phyloP scores from a whole-genome alignment of 2,329 filamentous ascomycete species.

The Colletotrichum graminicola region DNA sequence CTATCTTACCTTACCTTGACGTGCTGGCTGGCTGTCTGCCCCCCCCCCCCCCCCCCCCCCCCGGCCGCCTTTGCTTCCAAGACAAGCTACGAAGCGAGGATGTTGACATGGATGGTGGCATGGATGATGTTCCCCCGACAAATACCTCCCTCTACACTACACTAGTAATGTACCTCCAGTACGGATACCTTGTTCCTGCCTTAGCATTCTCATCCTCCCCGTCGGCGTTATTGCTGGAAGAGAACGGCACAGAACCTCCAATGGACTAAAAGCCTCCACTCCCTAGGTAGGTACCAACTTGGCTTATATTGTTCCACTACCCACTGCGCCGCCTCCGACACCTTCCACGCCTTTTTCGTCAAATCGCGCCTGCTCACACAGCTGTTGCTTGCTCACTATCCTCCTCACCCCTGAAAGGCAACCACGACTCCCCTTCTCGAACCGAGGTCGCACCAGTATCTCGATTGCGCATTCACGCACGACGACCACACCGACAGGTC shows the following conservation, averaged over 20 bases:
- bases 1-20: background rate
- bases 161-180: conserved; percentile 6
- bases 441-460: background rate
- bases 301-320: conserved; percentile 39
- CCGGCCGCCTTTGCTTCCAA: conserved; percentile 1
- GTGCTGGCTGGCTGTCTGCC: background rate
- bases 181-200: conserved; percentile 27
- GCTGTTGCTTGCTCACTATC: conserved; percentile 12
- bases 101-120: background rate
- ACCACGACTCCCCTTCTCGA: background rate
- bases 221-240: conserved; percentile 28
- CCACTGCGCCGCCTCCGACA: conserved; percentile 16
- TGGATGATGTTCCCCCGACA: background rate
- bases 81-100: background rate
- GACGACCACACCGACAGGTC: background rate
- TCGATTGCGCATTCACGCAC: background rate
- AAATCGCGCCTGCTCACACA: conserved; percentile 18
- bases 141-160: conserved; percentile 1
- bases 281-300: conserved; percentile 16
- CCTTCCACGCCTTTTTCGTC: conserved; percentile 20
- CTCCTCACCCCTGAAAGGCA: background rate
- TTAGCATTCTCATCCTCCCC: conserved; percentile 22
- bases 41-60: background rate
- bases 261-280: conserved; percentile 32
- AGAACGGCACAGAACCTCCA: conserved; percentile 22